These are phyloP conservation scores for Eudorina sp. DNA, from an alignment of 139 green algal species.

Conservation along the genomic window DNA sequence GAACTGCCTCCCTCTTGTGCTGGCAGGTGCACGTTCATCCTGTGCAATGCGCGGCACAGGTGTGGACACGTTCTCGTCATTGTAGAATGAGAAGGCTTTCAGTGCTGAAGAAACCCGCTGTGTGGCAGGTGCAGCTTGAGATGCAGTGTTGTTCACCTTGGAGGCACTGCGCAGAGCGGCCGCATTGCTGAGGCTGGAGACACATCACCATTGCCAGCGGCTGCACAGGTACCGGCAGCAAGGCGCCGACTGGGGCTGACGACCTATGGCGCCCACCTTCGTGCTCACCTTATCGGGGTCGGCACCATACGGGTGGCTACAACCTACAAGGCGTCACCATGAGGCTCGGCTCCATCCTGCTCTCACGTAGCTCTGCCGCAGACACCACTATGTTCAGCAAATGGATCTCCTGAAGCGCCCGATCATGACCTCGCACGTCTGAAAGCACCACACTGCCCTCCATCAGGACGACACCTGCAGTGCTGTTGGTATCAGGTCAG, in stretches of 20 bases:
- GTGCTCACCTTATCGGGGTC: too few species aligned
- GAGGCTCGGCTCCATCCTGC: not conserved
- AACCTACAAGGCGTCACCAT: not conserved
- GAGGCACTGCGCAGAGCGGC: too few species aligned
- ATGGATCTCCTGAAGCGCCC: not conserved
- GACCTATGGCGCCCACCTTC: too few species aligned
- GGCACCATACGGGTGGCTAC: slow-evolving; percentile 5
- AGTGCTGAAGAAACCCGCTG: not conserved
- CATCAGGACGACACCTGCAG: not conserved
- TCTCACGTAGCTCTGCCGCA: not conserved
- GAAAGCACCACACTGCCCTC: not conserved
- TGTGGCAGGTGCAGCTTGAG: not conserved
- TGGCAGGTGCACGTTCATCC: too few species aligned
- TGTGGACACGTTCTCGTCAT: not conserved
- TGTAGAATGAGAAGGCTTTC: not conserved
- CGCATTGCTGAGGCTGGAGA: too few species aligned
- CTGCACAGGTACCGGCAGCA: too few species aligned
- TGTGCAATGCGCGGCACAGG: too few species aligned
- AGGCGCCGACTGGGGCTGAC: too few species aligned
- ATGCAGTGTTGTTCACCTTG: not conserved
- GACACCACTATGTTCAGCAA: not conserved
- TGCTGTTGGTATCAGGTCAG: too few species aligned
- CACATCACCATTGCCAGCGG: too few species aligned
- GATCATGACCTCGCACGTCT: not conserved
- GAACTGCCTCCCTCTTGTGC: too few species aligned